Evolutionary conservation across 176 grass and related monocot genomes (phyloP), one percentile per base, ranked within the genome.

Genomic region (Puccinellia tenuiflora): DNA sequence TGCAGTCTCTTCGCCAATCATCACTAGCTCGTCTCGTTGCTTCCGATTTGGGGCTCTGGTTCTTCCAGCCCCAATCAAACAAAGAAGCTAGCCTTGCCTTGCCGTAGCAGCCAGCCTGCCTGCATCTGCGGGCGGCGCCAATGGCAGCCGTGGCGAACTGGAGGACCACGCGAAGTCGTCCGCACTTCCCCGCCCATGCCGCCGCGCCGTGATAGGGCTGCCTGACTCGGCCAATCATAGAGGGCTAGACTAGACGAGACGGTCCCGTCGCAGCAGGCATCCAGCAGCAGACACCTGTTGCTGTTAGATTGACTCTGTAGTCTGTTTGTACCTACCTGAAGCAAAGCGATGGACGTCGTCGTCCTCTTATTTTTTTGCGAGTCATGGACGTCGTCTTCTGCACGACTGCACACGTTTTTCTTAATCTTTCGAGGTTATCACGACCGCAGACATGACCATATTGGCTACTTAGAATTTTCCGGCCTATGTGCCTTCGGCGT

Each of bases 111-210:
- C 17, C 9, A 38, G 39, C 51, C 28, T 15, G 29, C 6, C 29
- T 25, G n/a, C 15, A 28, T 20, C 76, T 13, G 18, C 39, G 20
- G 17, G 26, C 70, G 1, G 0, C 26, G 13, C 86, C 80, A 83
- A 70, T 72, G 53, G 38, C 79, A 60, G 79, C 79, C 28, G 14
- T 65, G 38, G 65, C 86, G 42, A 84, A 84, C 6, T 46, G 73
- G 81, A 79, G 73, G 81, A 79, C 21, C 67, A 84, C 76, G 81
- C 46, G 7, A 84, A 1, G 76, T 2, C 37, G 28, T 79, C 35
- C 34, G 21, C 57, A 6, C 62, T 46, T 55, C 38, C 61, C 5
- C 30, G n/a, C 79, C 86, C 80, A 86, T 35, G 30, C 63, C 0
- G 59, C 57, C 20, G 37, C 69, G 57, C 65, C 59, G 40, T 14